Conservation (phyloP, 331 rosid genomes). For the Rhamnella rubrinervis region DNA sequence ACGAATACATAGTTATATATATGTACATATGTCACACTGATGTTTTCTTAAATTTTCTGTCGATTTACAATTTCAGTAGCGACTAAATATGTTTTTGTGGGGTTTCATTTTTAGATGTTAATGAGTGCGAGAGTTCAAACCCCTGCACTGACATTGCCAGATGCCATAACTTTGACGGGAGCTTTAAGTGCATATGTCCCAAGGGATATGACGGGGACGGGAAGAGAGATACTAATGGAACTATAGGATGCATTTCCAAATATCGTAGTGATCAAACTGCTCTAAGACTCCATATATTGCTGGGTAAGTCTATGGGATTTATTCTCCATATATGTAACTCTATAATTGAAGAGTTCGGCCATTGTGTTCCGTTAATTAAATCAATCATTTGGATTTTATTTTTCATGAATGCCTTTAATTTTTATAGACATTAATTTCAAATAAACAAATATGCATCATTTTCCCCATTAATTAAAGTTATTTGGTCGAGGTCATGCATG, state of each 20-base stretch:
- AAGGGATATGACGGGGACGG: slow-evolving; percentile 2
- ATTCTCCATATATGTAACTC: neutral
- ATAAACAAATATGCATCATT: no score
- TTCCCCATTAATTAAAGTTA: no score
- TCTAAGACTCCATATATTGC: neutral
- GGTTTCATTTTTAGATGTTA: neutral
- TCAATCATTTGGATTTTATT: no score
- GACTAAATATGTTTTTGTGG: neutral
- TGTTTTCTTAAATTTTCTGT: neutral
- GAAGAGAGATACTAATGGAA: neutral
- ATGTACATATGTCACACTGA: neutral
- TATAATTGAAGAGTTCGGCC: no score
- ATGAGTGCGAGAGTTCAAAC: slow-evolving; percentile 8
- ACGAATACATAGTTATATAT: neutral
- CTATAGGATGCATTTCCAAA: neutral
- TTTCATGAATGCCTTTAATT: no score
- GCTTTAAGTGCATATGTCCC: neutral
- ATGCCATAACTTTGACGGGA: neutral
- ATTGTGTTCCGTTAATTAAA: no score
- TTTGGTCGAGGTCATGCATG: no score
- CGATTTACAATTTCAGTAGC: neutral
- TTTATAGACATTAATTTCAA: no score
- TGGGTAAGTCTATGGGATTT: neutral
- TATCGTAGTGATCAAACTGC: no score
- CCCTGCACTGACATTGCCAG: neutral